Evolutionary conservation across 2,329 filamentous ascomycete species (phyloP).

Genomic region (Coniochaeta ligniaria): DNA sequence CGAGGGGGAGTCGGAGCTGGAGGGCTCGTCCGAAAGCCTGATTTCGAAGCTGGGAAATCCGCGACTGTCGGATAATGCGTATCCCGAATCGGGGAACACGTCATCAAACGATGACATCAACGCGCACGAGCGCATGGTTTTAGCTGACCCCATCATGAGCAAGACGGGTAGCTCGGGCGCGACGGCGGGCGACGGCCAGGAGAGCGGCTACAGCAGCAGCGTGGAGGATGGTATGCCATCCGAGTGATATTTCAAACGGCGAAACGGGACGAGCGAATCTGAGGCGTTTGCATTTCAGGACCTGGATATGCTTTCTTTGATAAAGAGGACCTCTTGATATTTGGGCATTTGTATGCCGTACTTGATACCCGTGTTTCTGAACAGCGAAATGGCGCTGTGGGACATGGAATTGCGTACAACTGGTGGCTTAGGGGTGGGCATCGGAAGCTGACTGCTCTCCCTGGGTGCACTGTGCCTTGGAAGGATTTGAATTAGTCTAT

Average conservation of each 20-base stretch:
- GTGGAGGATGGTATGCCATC: slow-evolving; percentile 16
- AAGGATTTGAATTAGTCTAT: too few relatives aligned
- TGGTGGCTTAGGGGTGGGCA: too few relatives aligned
- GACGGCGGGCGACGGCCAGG: slow-evolving; percentile 30
- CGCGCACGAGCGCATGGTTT: slow-evolving; percentile 1
- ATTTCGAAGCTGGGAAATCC: slow-evolving; percentile 26
- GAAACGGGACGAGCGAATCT: background rate
- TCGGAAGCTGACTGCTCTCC: too few relatives aligned
- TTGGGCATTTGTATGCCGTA: background rate
- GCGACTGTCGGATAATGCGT: slow-evolving; percentile 30
- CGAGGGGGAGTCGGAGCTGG: slow-evolving; percentile 23
- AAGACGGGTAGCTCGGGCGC: slow-evolving; percentile 28
- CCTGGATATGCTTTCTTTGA: too few relatives aligned
- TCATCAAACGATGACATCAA: slow-evolving; percentile 29
- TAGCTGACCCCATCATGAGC: too few relatives aligned
- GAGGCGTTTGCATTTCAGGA: background rate
- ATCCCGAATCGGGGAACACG: slow-evolving; percentile 30
- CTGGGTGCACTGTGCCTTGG: too few relatives aligned
- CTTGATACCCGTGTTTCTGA: background rate
- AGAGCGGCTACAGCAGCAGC: slow-evolving; percentile 30
- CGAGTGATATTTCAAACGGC: background rate
- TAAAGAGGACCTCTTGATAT: too few relatives aligned
- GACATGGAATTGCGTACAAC: background rate
- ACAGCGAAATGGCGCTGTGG: background rate
- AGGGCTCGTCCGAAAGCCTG: slow-evolving; percentile 20